Percentiles rank a stretch among this genome's conserved stretches.
These are phyloP conservation scores for Rhododendron mucronatum DNA, from an alignment of 148 eudicot species.

Conservation along the genomic window DNA sequence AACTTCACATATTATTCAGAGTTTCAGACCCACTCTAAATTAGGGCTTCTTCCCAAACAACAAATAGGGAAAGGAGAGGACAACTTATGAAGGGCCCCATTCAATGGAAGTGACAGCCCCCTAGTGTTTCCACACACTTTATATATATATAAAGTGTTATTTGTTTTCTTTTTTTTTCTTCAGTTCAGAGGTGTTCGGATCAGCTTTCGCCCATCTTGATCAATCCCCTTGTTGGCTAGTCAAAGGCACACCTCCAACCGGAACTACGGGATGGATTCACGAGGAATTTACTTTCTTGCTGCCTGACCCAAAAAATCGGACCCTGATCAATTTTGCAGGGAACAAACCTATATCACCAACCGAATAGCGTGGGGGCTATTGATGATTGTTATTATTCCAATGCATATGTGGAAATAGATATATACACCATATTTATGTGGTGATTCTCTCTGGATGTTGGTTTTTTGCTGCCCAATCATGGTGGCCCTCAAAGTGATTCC, in stretches of 20 bases:
- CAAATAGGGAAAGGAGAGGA: neutral
- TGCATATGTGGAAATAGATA: neutral
- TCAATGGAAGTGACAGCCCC: neutral
- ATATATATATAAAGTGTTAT: neutral
- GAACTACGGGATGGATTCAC: too few species aligned
- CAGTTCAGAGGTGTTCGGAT: neutral
- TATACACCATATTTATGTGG: neutral
- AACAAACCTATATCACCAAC: too few species aligned
- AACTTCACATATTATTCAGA: neutral
- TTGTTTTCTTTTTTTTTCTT: neutral
- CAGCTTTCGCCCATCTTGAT: too few species aligned
- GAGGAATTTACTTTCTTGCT: neutral
- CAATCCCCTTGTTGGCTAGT: too few species aligned
- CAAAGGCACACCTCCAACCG: too few species aligned
- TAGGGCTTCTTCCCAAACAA: neutral
- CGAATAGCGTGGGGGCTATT: neutral
- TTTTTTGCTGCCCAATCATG: slow-evolving; percentile 36
- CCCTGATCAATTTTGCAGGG: too few species aligned
- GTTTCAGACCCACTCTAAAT: neutral
- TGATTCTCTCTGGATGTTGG: slow-evolving; percentile 13
- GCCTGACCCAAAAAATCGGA: too few species aligned
- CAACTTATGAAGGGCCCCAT: neutral
- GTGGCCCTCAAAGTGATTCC: slow-evolving; percentile 41
- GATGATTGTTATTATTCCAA: neutral
- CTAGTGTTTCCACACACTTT: slow-evolving; percentile 5